These are phyloP conservation scores for Chlamydomonas applanata DNA, from an alignment of 139 green algal species.

Conservation along the genomic window DNA sequence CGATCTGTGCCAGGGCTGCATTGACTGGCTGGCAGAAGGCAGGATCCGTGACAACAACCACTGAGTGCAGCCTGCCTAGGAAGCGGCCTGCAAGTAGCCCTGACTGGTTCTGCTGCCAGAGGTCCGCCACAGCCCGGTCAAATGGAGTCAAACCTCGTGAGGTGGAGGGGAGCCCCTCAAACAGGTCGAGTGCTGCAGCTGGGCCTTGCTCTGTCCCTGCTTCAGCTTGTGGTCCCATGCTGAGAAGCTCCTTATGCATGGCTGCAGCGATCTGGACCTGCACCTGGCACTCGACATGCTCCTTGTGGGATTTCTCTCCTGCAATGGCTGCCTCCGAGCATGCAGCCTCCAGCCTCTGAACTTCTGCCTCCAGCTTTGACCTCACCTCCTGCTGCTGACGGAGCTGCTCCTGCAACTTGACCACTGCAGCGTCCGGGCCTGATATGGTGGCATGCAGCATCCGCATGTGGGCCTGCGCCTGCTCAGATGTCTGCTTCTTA, in stretches of 20 bases:
- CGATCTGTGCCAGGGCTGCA: slow-evolving; percentile 42
- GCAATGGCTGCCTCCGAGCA: background rate
- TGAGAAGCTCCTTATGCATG: background rate
- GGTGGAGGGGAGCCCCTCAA: background rate
- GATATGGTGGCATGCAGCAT: background rate
- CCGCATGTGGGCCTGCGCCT: background rate
- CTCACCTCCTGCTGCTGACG: background rate
- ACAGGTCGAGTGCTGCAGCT: no score
- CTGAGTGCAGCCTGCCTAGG: slow-evolving; percentile 33
- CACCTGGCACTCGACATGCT: background rate
- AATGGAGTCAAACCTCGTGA: slow-evolving; percentile 7
- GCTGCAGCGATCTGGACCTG: slow-evolving; percentile 4
- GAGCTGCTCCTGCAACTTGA: background rate
- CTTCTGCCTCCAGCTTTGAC: no score
- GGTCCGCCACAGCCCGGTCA: slow-evolving; percentile 32
- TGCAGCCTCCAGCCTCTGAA: no score
- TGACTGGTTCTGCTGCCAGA: slow-evolving; percentile 3
- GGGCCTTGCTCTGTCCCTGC: no score
- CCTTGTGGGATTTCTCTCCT: background rate
- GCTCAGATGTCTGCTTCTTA: background rate
- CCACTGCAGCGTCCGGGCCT: no score
- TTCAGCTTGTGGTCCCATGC: no score
- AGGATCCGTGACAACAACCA: slow-evolving; percentile 22
- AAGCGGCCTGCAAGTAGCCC: background rate
- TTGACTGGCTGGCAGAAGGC: slow-evolving; percentile 44